Evolutionary conservation across 2,329 filamentous ascomycete genomes (phyloP).

Genomic region (Ceratocystiopsis brevicomis): DNA sequence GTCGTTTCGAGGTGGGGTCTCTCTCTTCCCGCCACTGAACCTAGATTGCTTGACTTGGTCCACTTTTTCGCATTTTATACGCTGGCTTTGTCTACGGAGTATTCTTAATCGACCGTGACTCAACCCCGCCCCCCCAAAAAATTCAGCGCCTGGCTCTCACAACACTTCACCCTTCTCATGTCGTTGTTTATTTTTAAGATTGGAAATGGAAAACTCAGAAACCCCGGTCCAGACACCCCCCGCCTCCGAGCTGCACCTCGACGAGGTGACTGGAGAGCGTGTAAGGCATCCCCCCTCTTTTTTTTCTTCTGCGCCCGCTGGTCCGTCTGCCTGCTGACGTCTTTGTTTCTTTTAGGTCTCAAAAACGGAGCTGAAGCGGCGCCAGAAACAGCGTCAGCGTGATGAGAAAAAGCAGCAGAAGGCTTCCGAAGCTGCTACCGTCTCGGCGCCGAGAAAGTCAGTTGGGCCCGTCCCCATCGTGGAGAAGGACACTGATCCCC

Average conservation of each 20-base stretch:
- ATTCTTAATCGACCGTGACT: too few relatives aligned
- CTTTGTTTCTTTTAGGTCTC: conserved; percentile 25
- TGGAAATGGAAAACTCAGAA: conserved; percentile 7
- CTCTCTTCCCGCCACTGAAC: too few relatives aligned
- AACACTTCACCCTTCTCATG: neutral
- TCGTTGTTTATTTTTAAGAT: neutral
- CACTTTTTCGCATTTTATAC: too few relatives aligned
- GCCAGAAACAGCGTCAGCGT: conserved; percentile 74
- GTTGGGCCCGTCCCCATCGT: conserved; percentile 38
- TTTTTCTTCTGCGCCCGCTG: too few relatives aligned
- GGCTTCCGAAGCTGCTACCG: conserved; percentile 42
- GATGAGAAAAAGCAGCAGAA: conserved; percentile 82
- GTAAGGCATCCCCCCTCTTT: conserved; percentile 2
- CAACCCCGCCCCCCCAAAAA: too few relatives aligned
- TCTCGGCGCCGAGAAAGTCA: conserved; percentile 28
- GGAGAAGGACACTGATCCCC: conserved; percentile 38
- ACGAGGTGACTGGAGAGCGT: conserved; percentile 77
- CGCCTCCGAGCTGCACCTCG: conserved; percentile 48
- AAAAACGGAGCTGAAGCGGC: conserved; percentile 85
- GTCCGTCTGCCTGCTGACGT: too few relatives aligned
- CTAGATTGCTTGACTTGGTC: too few relatives aligned
- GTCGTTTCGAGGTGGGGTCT: too few relatives aligned
- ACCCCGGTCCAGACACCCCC: conserved; percentile 2
- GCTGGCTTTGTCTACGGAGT: too few relatives aligned
- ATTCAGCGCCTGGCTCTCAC: too few relatives aligned